Conservation (phyloP, 768 basidiomycete genomes). For the Kwoniella pini region DNA sequence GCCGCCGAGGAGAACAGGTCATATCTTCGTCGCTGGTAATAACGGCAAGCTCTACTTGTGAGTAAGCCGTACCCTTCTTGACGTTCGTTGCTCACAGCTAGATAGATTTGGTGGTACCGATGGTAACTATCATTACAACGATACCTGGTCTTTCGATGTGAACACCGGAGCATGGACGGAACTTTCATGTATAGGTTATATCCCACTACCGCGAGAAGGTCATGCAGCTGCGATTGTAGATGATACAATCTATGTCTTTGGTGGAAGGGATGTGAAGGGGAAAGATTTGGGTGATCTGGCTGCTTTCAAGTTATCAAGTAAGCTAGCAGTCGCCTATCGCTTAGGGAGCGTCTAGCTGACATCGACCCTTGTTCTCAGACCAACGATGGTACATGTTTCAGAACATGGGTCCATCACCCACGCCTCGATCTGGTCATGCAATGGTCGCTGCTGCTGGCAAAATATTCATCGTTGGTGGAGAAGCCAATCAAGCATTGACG, state of each 20-base stretch:
- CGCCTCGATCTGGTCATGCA: conserved; percentile 91
- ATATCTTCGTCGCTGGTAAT: conserved; percentile 73
- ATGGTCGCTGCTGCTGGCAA: conserved; percentile 85
- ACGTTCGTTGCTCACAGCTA: no score
- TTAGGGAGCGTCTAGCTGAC: no score
- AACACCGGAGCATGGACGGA: conserved; percentile 81
- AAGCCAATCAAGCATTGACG: conserved; percentile 69
- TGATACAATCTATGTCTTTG: conserved; percentile 96
- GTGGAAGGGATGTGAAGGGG: conserved; percentile 93
- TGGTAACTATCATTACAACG: conserved; percentile 98
- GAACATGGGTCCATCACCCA: conserved; percentile 97
- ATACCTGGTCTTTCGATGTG: conserved; percentile 93
- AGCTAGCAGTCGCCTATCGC: no score
- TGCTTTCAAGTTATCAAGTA: conserved; percentile 96
- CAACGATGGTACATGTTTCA: conserved; percentile 99
- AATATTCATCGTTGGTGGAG: conserved; percentile 92
- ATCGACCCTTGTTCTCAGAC: conserved; percentile 63
- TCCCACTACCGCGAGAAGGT: conserved; percentile 91
- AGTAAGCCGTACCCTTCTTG: no score
- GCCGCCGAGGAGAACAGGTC: conserved; percentile 82
- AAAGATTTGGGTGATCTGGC: conserved; percentile 92
- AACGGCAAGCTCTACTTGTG: conserved; percentile 83
- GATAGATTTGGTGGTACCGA: conserved; percentile 97
- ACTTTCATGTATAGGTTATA: conserved; percentile 91
- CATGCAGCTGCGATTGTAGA: conserved; percentile 95